A percentile compares a stretch with the other conserved stretches of the same genome.
Conservation (phyloP, 345 rosid genomes). For the Adansonia digitata region DNA sequence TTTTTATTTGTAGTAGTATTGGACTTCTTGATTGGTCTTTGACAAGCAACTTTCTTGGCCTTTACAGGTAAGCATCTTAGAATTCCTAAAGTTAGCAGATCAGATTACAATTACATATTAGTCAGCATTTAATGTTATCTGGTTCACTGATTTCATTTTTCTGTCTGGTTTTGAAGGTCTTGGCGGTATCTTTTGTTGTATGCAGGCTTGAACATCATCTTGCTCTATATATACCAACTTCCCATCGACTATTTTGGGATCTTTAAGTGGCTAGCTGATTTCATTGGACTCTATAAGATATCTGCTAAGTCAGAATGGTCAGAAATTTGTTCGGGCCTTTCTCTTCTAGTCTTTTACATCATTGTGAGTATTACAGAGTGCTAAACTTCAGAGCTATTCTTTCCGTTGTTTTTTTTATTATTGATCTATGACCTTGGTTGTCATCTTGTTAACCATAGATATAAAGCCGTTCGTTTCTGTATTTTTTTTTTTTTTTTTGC, state of each 20-base stretch:
- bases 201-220: constrained; percentile 43
- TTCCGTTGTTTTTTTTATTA: background rate
- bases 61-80: constrained; percentile 36
- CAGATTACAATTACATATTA: background rate
- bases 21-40: constrained; percentile 55
- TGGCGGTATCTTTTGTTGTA: constrained; percentile 45
- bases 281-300: constrained; percentile 44
- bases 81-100: background rate
- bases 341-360: constrained; percentile 41
- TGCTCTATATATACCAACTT: constrained; percentile 46
- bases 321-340: constrained; percentile 39
- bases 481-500: constrained; percentile 9
- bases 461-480: background rate
- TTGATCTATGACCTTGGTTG: background rate
- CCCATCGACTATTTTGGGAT: constrained; percentile 30
- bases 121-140: background rate
- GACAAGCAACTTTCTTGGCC: constrained; percentile 49
- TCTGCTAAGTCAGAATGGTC: constrained; percentile 39
- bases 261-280: constrained; percentile 25
- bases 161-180: constrained; percentile 37
- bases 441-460: background rate
- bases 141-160: constrained; percentile 15
- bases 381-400: background rate
- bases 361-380: constrained; percentile 30
- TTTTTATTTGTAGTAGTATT: constrained; percentile 43